phyloP scores from a whole-genome alignment of 1,284 basidiomycete genomes.

The Ustilago vetiveriae region DNA sequence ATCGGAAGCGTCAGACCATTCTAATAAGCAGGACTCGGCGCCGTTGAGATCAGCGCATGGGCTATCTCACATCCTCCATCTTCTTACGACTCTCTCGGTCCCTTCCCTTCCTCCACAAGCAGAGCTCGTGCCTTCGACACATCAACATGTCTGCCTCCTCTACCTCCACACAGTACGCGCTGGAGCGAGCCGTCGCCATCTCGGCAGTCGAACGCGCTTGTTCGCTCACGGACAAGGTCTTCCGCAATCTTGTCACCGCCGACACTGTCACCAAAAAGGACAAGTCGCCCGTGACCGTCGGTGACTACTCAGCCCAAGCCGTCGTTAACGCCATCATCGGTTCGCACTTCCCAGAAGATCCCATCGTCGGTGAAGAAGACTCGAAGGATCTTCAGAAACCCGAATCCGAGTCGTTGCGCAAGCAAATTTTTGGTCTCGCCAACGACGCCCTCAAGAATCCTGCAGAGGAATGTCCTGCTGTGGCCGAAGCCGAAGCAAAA shows the following conservation, averaged over 20 bases:
- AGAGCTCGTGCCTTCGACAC: not conserved
- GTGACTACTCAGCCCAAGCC: constrained; percentile 65
- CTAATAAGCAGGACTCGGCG: too few relatives aligned
- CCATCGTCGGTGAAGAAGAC: constrained; percentile 95
- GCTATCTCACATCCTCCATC: too few relatives aligned
- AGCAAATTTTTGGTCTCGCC: constrained; percentile 82
- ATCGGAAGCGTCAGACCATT: too few relatives aligned
- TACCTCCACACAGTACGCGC: constrained; percentile 58
- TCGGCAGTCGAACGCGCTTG: constrained; percentile 91
- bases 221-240: constrained; percentile 78
- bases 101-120: not conserved
- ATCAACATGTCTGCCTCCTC: constrained; percentile 32
- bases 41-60: too few relatives aligned
- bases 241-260: constrained; percentile 82
- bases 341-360: constrained; percentile 81
- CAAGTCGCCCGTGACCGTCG: constrained; percentile 92
- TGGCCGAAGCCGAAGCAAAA: constrained; percentile 31
- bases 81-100: constrained; percentile 14
- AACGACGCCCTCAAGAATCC: constrained; percentile 76
- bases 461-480: constrained; percentile 68
- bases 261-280: constrained; percentile 92
- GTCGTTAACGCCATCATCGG: constrained; percentile 61
- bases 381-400: constrained; percentile 74
- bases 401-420: constrained; percentile 70
- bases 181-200: constrained; percentile 79